Percentiles rank a stretch among this genome's conserved stretches.
Evolutionary conservation across 228 moss, liverwort and hornwort species (phyloP).

Genomic region (Sphagnum magellanicum): DNA sequence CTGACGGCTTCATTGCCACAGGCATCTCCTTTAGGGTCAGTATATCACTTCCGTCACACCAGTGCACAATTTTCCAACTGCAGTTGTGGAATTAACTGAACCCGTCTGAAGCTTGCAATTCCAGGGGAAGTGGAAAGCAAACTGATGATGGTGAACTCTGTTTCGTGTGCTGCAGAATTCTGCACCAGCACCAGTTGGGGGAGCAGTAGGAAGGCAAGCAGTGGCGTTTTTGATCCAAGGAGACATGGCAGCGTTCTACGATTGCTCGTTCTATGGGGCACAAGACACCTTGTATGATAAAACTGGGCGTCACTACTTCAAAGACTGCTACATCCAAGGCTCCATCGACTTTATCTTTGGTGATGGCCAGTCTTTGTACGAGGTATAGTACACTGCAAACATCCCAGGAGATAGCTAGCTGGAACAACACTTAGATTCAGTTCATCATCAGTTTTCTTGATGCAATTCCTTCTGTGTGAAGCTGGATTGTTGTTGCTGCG

Average conservation of each 20-base stretch:
- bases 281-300: conserved; percentile 40
- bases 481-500: not conserved
- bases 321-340: conserved; percentile 33
- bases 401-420: too few species aligned
- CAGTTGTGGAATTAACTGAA: not conserved
- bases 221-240: conserved; percentile 15
- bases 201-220: conserved; percentile 15
- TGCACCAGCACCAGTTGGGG: conserved; percentile 12
- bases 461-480: not conserved
- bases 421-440: not conserved
- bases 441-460: not conserved
- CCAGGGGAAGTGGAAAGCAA: not conserved
- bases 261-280: conserved; percentile 34
- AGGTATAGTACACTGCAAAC: conserved; percentile 5
- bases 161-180: conserved; percentile 10
- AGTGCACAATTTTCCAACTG: not conserved
- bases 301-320: conserved; percentile 38
- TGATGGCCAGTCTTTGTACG: conserved; percentile 33
- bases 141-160: not conserved
- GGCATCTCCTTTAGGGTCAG: conserved; percentile 62
- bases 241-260: conserved; percentile 36
- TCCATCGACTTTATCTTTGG: conserved; percentile 39
- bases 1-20: conserved; percentile 55
- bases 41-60: not conserved
- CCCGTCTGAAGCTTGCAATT: too few species aligned